Conservation (phyloP, 345 rosid species). For the Eucalyptus cloeziana region DNA sequence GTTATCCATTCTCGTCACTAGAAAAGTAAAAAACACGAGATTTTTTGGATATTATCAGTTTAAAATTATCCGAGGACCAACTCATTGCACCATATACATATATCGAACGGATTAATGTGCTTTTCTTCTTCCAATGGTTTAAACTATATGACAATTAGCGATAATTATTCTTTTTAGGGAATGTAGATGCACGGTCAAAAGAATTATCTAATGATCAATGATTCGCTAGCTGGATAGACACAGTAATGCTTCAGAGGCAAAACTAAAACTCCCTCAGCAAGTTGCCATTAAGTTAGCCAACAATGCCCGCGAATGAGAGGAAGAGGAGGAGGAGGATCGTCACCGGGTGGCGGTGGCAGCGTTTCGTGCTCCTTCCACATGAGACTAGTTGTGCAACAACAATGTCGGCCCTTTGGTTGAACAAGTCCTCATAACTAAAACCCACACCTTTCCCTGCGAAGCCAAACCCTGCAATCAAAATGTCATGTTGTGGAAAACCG, state of each 20-base stretch:
- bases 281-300: background rate
- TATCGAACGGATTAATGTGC: rapidly evolving
- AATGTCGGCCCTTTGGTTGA: background rate
- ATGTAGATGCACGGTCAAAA: background rate
- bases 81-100: no score
- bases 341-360: background rate
- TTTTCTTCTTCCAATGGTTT: background rate
- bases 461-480: no score
- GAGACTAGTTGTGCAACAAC: background rate
- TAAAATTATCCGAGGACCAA: rapidly evolving
- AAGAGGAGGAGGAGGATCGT: background rate
- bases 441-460: no score
- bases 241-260: no score
- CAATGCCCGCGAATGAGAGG: background rate
- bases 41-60: background rate
- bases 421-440: background rate
- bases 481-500: background rate
- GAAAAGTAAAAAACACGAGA: background rate
- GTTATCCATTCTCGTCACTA: background rate
- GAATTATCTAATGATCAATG: background rate
- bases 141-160: no score
- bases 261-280: no score
- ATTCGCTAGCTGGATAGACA: no score
- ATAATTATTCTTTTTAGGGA: background rate
- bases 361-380: background rate